Evolutionary conservation across 2,329 filamentous ascomycete genomes (phyloP).

Genomic region (Neofusicoccum cordaticola): DNA sequence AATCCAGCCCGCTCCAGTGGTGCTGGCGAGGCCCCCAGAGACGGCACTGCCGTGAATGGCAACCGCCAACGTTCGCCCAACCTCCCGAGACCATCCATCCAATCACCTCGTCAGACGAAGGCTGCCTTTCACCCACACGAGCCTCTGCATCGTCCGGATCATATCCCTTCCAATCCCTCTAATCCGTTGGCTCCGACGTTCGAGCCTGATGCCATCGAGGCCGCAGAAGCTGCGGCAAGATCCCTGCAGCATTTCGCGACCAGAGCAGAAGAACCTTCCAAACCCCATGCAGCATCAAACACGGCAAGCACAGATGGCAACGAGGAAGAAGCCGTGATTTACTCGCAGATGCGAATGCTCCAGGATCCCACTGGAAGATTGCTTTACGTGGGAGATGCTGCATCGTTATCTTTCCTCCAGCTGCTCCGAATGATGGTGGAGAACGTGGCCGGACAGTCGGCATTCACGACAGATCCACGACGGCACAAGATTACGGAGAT

Average conservation of each 20-base stretch:
- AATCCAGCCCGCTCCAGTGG: background rate
- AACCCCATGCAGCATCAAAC: constrained; percentile 27
- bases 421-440: constrained; percentile 61
- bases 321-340: constrained; percentile 57
- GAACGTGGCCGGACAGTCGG: constrained; percentile 51
- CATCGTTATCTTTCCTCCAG: constrained; percentile 60
- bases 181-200: constrained; percentile 19
- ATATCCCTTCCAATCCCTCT: background rate
- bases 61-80: background rate
- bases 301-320: constrained; percentile 40
- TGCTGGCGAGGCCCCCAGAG: background rate
- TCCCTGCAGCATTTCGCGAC: constrained; percentile 27
- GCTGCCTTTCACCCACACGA: background rate
- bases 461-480: constrained; percentile 57
- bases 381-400: constrained; percentile 62
- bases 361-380: constrained; percentile 58
- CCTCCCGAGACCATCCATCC: background rate
- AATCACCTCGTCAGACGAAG: background rate
- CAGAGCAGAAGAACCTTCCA: constrained; percentile 24
- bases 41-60: background rate
- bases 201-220: constrained; percentile 21
- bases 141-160: background rate
- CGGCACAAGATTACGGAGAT: constrained; percentile 58
- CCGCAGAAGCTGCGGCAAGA: constrained; percentile 24
- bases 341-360: constrained; percentile 57